Evolutionary conservation across 352 stramenopile species (phyloP), one percentile per base, ranked within the genome.

Genomic region (Globisporangium polare): DNA sequence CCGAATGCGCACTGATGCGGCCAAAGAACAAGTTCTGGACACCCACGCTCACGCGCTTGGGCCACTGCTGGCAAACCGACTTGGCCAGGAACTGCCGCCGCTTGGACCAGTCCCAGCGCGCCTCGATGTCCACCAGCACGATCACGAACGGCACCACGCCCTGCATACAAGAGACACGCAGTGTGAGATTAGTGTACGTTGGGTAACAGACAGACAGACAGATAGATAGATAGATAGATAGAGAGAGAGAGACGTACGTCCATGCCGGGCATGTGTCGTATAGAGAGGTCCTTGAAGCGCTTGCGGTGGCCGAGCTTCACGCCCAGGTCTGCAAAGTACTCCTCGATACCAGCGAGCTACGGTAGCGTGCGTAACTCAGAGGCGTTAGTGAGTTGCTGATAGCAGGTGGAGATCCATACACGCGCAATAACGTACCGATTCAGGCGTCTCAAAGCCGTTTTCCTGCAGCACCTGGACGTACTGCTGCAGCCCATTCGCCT

Each of bases 241-340:
- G 37, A 18, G 20, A 17, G 2, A 17, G n/a, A 42, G 22, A 41
- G 12, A 46, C 49, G 39, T 53, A 65, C 59, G 12, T 52, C 42
- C 59, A 65, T 65, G 49, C 59, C 59, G 5, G 59, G 50, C 3
- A 50, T 26, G 26, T 65, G 39, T n/a, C 51, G 50, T 24, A 47
- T 52, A 7, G 58, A 58, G 27, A 64, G 26, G 35, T 64, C 47
- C 50, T 64, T 57, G 49, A 64, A 64, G 41, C 37, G 58, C 58
- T 64, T 64, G 37, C 58, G 58, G 37, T 64, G 58, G 0, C 58
- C 58, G 4, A 64, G 29, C 58, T 64, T 64, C 31, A 64, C 47
- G n/a, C 47, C 37, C 8, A 64, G 50, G 18, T 58, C 47, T 0
- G 13, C 51, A 41, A 64, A 64, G 27, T 64, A 64, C 26, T 64